Conservation (phyloP, 306 rosid genomes). For the Ormosia semicastrata region DNA sequence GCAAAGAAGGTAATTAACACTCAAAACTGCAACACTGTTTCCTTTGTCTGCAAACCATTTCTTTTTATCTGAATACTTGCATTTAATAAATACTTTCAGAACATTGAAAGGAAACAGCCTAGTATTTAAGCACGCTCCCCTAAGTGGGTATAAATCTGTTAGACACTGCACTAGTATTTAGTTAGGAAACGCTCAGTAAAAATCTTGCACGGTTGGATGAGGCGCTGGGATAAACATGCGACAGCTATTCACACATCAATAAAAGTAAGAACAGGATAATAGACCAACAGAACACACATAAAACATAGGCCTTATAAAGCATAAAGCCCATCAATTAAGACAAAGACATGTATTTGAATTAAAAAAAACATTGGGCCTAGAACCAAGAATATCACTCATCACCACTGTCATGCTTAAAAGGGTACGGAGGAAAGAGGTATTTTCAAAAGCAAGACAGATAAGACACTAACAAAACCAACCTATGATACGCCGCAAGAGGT, state of each 20-base stretch:
- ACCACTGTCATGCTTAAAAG: not conserved
- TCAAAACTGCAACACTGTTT: not conserved
- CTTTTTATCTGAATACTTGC: not conserved
- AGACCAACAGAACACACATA: not conserved
- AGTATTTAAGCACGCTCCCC: not conserved
- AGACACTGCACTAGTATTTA: not conserved
- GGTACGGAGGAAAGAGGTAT: not conserved
- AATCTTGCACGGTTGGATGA: not conserved
- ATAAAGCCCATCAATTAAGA: not conserved
- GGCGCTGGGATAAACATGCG: not conserved
- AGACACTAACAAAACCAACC: not conserved
- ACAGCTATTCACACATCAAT: not conserved
- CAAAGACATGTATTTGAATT: too few relatives aligned
- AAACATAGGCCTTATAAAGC: not conserved
- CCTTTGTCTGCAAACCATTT: not conserved
- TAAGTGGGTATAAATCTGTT: not conserved
- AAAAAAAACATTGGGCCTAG: not conserved
- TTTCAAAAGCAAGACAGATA: not conserved
- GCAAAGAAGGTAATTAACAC: not conserved
- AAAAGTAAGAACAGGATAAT: not conserved
- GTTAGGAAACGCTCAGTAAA: not conserved
- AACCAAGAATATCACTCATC: not conserved
- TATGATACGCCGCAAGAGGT: not conserved
- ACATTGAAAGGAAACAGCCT: not conserved
- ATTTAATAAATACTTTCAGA: not conserved